Evolutionary conservation across 2,329 filamentous ascomycete genomes (phyloP).

Genomic region (Magnaporthiopsis rhizophila): DNA sequence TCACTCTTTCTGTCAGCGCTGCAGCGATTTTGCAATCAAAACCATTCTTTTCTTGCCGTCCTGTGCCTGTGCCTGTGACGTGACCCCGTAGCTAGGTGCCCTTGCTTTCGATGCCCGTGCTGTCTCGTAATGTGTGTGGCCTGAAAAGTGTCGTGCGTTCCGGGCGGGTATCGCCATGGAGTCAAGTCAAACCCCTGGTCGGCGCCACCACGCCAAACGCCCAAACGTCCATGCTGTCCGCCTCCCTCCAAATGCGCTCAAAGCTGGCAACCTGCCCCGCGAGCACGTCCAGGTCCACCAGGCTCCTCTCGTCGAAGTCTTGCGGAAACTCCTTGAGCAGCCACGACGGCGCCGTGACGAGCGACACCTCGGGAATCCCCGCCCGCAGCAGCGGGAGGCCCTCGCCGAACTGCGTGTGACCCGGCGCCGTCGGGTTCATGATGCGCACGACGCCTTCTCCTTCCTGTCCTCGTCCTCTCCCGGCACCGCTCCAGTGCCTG

Average conservation of each 20-base stretch:
- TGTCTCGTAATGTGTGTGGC: too few relatives aligned
- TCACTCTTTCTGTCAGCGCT: too few relatives aligned
- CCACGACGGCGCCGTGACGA: constrained; percentile 3
- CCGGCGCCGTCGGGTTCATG: background rate
- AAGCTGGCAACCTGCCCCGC: constrained; percentile 1
- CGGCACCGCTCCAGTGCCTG: background rate
- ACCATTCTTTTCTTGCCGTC: too few relatives aligned
- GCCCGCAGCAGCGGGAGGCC: constrained; percentile 1
- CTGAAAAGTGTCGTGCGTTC: too few relatives aligned
- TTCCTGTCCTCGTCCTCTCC: too few relatives aligned
- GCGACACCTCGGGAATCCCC: constrained; percentile 4
- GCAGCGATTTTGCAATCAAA: too few relatives aligned
- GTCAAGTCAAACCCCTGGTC: too few relatives aligned
- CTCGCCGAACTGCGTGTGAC: constrained; percentile 3
- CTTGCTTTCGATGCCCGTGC: too few relatives aligned
- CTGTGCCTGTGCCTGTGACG: too few relatives aligned
- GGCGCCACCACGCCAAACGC: background rate
- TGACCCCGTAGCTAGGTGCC: too few relatives aligned
- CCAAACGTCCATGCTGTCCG: background rate
- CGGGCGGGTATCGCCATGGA: too few relatives aligned
- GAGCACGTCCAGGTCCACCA: constrained; percentile 3
- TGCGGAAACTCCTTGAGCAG: constrained; percentile 2
- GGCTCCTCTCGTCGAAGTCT: constrained; percentile 1
- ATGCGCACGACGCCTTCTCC: background rate
- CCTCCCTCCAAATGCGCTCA: background rate